These are phyloP conservation scores for Anacardium occidentale DNA, from an alignment of 345 rosid species.

Conservation along the genomic window DNA sequence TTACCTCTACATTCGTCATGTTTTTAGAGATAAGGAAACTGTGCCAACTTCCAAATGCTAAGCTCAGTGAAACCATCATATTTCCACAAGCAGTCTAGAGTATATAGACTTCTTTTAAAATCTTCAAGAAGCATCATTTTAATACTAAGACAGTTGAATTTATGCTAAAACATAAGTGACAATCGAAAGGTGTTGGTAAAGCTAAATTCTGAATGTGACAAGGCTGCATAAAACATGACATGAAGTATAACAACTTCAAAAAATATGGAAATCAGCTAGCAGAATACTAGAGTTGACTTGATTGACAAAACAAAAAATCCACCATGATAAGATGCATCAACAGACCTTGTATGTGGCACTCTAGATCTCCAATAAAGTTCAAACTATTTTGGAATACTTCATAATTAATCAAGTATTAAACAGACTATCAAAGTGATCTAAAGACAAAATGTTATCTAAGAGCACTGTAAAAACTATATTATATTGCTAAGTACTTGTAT, in stretches of 20 bases:
- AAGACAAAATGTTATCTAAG: neutral
- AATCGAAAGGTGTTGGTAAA: neutral
- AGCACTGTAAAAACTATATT: neutral
- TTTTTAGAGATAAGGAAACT: constrained; percentile 64
- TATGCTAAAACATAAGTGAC: neutral
- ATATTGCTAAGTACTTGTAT: neutral
- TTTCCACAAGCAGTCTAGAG: constrained; percentile 50
- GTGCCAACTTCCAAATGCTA: constrained; percentile 71
- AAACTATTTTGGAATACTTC: neutral
- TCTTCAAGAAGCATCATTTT: neutral
- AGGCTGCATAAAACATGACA: neutral
- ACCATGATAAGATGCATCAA: neutral
- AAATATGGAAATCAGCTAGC: neutral
- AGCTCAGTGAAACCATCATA: constrained; percentile 42
- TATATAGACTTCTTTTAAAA: neutral
- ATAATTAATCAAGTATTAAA: neutral
- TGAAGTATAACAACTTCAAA: constrained; percentile 7
- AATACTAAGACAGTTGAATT: neutral
- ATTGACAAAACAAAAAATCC: neutral
- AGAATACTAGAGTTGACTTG: neutral
- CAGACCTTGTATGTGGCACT: neutral
- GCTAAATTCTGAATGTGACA: neutral
- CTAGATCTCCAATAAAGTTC: neutral
- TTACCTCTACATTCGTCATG: constrained; percentile 87
- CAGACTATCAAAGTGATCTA: neutral